These are phyloP conservation scores for Candida wancherniae DNA, from an alignment of 805 yeast species.

Conservation along the genomic window DNA sequence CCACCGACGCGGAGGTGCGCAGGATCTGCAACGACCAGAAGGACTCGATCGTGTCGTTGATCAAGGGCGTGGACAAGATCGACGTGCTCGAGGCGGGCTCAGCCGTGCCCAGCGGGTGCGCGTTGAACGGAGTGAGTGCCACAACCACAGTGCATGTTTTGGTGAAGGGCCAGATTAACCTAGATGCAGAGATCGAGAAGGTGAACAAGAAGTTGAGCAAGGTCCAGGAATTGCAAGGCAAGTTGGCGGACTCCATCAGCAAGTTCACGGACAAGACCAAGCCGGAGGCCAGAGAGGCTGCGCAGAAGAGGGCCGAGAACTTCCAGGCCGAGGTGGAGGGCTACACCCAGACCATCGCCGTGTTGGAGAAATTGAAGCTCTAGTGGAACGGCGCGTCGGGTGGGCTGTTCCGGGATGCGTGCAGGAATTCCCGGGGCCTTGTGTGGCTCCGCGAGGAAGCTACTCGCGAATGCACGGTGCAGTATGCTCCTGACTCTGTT, in stretches of 20 bases:
- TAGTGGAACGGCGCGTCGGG: no score
- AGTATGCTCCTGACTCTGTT: no score
- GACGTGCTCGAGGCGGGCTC: constrained; percentile 51
- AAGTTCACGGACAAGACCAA: constrained; percentile 88
- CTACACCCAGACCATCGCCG: constrained; percentile 76
- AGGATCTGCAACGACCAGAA: constrained; percentile 63
- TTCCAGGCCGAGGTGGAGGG: constrained; percentile 86
- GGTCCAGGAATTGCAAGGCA: constrained; percentile 53
- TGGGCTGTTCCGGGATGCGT: no score
- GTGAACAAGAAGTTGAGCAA: constrained; percentile 71
- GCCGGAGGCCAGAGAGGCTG: constrained; percentile 73
- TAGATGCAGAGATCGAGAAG: constrained; percentile 85
- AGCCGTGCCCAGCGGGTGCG: constrained; percentile 85
- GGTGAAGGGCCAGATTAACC: constrained; percentile 91
- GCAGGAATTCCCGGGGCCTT: no score
- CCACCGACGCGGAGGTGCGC: constrained; percentile 44
- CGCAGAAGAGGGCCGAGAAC: constrained; percentile 61
- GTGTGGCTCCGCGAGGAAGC: no score
- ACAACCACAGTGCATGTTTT: constrained; percentile 81
- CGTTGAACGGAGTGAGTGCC: constrained; percentile 74
- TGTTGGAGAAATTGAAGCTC: constrained; percentile 72
- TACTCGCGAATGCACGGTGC: no score
- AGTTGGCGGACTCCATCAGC: constrained; percentile 66
- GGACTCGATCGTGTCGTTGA: constrained; percentile 83
- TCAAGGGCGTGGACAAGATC: constrained; percentile 82